phyloP scores from a whole-genome alignment of 2,329 filamentous ascomycete species.

The Claviceps monticola region DNA sequence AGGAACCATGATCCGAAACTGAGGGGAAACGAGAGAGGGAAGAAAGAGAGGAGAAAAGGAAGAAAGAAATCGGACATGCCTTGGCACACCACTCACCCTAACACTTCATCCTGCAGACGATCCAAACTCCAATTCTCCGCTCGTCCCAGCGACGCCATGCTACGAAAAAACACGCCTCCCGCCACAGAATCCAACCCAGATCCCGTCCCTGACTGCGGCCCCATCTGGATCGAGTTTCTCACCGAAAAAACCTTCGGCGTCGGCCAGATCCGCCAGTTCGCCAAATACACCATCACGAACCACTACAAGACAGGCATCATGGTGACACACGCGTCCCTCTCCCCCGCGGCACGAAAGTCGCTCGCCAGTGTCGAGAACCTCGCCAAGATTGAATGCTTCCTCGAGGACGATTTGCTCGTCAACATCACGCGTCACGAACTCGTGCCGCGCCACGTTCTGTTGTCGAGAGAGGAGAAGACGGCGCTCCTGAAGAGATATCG shows the following conservation, averaged over 20 bases:
- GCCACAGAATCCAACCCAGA: constrained; percentile 55
- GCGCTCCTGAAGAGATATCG: constrained; percentile 80
- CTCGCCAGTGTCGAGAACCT: constrained; percentile 62
- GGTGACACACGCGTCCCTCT: constrained; percentile 70
- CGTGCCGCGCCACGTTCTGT: constrained; percentile 81
- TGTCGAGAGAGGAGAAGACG: constrained; percentile 80
- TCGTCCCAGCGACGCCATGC: constrained; percentile 71
- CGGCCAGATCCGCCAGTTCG: constrained; percentile 83
- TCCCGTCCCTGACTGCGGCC: constrained; percentile 63
- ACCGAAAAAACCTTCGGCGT: constrained; percentile 69
- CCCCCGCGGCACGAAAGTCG: constrained; percentile 75
- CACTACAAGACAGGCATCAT: constrained; percentile 86
- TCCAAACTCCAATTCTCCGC: constrained; percentile 77
- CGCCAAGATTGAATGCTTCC: constrained; percentile 83
- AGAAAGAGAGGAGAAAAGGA: not conserved
- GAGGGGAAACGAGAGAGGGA: not conserved
- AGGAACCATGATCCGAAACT: too few species aligned
- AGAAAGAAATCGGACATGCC: not conserved
- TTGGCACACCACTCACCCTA: not conserved
- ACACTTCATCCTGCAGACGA: constrained; percentile 40
- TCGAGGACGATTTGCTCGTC: constrained; percentile 88
- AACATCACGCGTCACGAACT: constrained; percentile 98
- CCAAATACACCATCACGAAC: constrained; percentile 64
- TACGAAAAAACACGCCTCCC: constrained; percentile 65
- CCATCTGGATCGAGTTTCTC: constrained; percentile 89